A percentile compares a stretch with the other conserved stretches of the same genome.
These are phyloP conservation scores for Entonaema liquescens DNA, from an alignment of 495 filamentous ascomycete genomes.

Conservation along the genomic window DNA sequence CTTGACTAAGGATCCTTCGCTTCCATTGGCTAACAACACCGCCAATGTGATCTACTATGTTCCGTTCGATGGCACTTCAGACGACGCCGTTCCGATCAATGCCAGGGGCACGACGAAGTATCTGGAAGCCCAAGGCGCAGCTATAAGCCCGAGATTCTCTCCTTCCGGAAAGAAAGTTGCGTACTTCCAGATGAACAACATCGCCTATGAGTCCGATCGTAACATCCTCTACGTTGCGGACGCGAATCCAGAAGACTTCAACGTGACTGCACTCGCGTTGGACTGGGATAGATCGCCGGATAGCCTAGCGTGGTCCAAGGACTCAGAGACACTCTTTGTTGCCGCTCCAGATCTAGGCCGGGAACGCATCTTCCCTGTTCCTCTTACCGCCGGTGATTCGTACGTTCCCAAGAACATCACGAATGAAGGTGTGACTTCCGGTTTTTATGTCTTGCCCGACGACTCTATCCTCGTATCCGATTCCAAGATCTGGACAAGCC, in stretches of 20 bases:
- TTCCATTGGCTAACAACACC: slow-evolving; percentile 74
- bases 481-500: slow-evolving; percentile 64
- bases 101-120: slow-evolving; percentile 50
- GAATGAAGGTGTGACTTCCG: slow-evolving; percentile 61
- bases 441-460: slow-evolving; percentile 57
- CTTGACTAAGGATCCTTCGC: slow-evolving; percentile 71
- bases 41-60: slow-evolving; percentile 69
- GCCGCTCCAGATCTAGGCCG: slow-evolving; percentile 66
- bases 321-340: slow-evolving; percentile 64
- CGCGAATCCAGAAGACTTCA: slow-evolving; percentile 37
- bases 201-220: slow-evolving; percentile 79
- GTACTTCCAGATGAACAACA: slow-evolving; percentile 70
- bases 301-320: slow-evolving; percentile 62
- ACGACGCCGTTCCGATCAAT: slow-evolving; percentile 43
- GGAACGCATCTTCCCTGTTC: slow-evolving; percentile 65
- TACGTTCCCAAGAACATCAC: slow-evolving; percentile 63
- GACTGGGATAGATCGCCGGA: slow-evolving; percentile 68
- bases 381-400: slow-evolving; percentile 51
- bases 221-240: slow-evolving; percentile 66
- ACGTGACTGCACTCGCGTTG: slow-evolving; percentile 49
- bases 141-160: slow-evolving; percentile 70
- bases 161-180: slow-evolving; percentile 72
- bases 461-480: slow-evolving; percentile 64
- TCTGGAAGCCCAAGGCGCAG: slow-evolving; percentile 65
- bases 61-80: slow-evolving; percentile 50